Evolutionary conservation across 192 early-diverging fungal species (phyloP).

Genomic region (Paraglomus brasilianum): DNA sequence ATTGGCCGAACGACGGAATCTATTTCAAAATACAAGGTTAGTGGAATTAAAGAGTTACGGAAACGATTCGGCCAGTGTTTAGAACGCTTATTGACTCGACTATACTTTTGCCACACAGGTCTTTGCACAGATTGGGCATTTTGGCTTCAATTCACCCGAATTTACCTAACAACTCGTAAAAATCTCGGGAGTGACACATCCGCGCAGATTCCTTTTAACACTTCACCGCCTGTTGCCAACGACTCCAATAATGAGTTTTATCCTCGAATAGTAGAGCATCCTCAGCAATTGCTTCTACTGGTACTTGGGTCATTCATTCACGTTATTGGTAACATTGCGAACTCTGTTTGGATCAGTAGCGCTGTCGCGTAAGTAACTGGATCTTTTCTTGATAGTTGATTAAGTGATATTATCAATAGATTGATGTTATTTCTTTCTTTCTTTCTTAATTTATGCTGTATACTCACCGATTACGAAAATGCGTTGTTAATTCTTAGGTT

Average conservation of each 20-base stretch:
- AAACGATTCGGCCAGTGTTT: not conserved
- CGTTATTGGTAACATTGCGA: slow-evolving; percentile 45
- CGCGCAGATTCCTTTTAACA: slow-evolving; percentile 13
- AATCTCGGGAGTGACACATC: slow-evolving; percentile 15
- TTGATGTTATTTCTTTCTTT: not conserved
- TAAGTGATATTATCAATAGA: no score
- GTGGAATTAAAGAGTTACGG: not conserved
- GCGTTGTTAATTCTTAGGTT: not conserved
- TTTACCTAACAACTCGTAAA: slow-evolving; percentile 33
- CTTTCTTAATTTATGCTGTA: not conserved
- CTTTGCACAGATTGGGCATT: slow-evolving; percentile 42
- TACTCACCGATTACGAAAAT: not conserved
- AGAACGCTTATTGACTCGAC: not conserved
- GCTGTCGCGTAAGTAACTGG: slow-evolving; percentile 30
- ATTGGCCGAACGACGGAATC: slow-evolving; percentile 42
- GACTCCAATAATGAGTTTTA: not conserved
- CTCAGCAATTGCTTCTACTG: slow-evolving; percentile 36
- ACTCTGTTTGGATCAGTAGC: slow-evolving; percentile 38
- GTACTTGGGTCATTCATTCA: slow-evolving; percentile 37
- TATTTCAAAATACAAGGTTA: slow-evolving; percentile 46
- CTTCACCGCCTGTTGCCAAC: not conserved
- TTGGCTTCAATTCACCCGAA: slow-evolving; percentile 36
- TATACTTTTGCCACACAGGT: slow-evolving; percentile 5
- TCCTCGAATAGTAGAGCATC: slow-evolving; percentile 27
- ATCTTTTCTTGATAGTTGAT: not conserved